Evolutionary conservation across 1,284 basidiomycete genomes (phyloP).

Genomic region (Amylostereum chailletii): DNA sequence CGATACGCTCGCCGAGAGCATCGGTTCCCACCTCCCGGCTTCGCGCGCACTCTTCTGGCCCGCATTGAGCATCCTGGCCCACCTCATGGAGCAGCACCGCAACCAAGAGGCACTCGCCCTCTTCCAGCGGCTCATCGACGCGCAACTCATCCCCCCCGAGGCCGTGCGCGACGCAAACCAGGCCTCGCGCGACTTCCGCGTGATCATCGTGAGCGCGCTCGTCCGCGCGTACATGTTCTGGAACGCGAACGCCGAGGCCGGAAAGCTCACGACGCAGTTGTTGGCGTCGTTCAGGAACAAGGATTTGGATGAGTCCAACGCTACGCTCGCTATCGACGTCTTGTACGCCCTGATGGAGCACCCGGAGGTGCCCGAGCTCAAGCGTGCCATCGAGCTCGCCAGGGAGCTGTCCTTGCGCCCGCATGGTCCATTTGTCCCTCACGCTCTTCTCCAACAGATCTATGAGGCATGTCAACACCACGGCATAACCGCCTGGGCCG

Average conservation of each 20-base stretch:
- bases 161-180: constrained; percentile 10
- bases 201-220: constrained; percentile 10
- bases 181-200: constrained; percentile 9
- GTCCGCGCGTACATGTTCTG: constrained; percentile 13
- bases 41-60: not conserved
- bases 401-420: constrained; percentile 9
- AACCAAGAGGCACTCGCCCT: constrained; percentile 5
- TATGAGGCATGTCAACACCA: constrained; percentile 16
- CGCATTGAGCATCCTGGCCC: constrained; percentile 3
- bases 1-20: not conserved
- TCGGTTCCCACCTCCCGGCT: not conserved
- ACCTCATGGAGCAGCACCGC: constrained; percentile 3
- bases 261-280: not conserved
- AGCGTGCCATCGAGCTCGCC: constrained; percentile 7
- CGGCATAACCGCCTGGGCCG: constrained; percentile 10
- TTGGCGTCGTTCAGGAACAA: not conserved
- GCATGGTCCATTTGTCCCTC: constrained; percentile 9
- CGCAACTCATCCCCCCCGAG: constrained; percentile 11
- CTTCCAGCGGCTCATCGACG: constrained; percentile 10
- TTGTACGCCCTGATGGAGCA: constrained; percentile 12
- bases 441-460: constrained; percentile 17
- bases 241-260: constrained; percentile 10
- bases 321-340: constrained; percentile 8
- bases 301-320: not conserved
- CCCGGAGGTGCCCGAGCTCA: constrained; percentile 12